These are phyloP conservation scores for Aspergillus ochraceus DNA, from an alignment of 2,329 filamentous ascomycete species.

Conservation along the genomic window DNA sequence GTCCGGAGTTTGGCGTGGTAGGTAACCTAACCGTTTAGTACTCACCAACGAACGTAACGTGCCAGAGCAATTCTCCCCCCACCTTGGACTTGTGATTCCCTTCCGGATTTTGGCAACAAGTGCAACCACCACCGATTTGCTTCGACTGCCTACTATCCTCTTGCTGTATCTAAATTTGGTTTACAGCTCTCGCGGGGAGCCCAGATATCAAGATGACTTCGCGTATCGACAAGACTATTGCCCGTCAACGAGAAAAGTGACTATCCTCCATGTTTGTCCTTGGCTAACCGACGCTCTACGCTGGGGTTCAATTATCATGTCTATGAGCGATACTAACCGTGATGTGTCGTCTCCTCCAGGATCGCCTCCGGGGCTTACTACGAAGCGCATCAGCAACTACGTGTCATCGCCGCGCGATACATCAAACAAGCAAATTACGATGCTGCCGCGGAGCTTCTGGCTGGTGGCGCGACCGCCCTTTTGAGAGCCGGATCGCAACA, in stretches of 20 bases:
- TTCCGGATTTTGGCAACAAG: background rate
- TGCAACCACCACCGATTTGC: background rate
- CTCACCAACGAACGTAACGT: no score
- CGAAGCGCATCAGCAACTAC: conserved; percentile 97
- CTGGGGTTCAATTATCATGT: background rate
- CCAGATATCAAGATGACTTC: conserved; percentile 37
- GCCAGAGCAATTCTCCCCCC: no score
- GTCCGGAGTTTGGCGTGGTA: no score
- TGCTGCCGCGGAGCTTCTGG: conserved; percentile 83
- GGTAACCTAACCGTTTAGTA: no score
- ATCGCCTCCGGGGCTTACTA: conserved; percentile 92
- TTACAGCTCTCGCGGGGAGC: background rate
- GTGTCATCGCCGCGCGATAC: conserved; percentile 91
- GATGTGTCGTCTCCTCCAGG: conserved; percentile 45
- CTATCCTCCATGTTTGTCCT: background rate
- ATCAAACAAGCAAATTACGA: conserved; percentile 82
- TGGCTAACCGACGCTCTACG: background rate
- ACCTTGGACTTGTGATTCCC: background rate
- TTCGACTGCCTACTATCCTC: no score
- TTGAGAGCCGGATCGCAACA: conserved; percentile 64
- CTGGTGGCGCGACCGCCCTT: conserved; percentile 78
- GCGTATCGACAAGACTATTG: conserved; percentile 68
- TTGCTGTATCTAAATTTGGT: no score
- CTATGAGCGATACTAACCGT: conserved; percentile 14
- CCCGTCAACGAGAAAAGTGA: conserved; percentile 75